Percentiles rank a stretch among this genome's conserved stretches.
Conservation (phyloP, 176 grass and related monocot genomes). For the Hyparrhenia diplandra region DNA sequence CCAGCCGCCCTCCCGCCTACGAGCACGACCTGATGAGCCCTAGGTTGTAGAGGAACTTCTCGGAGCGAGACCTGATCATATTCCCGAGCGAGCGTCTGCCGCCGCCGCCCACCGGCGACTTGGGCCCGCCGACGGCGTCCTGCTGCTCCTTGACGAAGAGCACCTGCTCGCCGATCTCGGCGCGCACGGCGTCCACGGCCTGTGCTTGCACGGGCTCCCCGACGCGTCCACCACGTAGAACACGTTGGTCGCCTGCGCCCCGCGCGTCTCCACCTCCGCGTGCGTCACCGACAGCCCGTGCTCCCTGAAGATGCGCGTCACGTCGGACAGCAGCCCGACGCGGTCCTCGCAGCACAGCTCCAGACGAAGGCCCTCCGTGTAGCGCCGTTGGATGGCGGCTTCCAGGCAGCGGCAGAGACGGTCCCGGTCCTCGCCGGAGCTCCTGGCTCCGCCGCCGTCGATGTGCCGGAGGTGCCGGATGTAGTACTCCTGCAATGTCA, state of each 20-base stretch:
- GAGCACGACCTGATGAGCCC: slow-evolving; percentile 83
- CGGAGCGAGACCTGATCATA: slow-evolving; percentile 80
- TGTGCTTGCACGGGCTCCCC: slow-evolving; percentile 49
- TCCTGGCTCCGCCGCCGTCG: slow-evolving; percentile 22
- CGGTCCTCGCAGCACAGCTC: slow-evolving; percentile 88
- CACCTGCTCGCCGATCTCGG: slow-evolving; percentile 57
- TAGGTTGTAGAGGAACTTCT: slow-evolving; percentile 87
- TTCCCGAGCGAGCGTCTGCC: slow-evolving; percentile 56
- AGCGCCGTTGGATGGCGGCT: slow-evolving; percentile 70
- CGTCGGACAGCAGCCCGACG: slow-evolving; percentile 70
- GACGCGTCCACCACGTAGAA: slow-evolving; percentile 90
- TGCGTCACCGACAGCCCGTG: slow-evolving; percentile 77
- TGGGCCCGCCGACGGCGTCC: slow-evolving; percentile 8
- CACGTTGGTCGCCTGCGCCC: slow-evolving; percentile 48
- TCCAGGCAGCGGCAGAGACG: slow-evolving; percentile 50
- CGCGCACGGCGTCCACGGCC: slow-evolving; percentile 63
- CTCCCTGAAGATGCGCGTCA: slow-evolving; percentile 84
- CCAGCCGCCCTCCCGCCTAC: background rate
- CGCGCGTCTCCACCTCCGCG: slow-evolving; percentile 65
- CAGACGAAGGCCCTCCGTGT: slow-evolving; percentile 64
- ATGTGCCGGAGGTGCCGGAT: slow-evolving; percentile 79
- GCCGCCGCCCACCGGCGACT: slow-evolving; percentile 28
- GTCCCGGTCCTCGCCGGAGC: slow-evolving; percentile 47
- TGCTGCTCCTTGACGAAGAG: slow-evolving; percentile 47
- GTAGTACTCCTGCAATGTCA: slow-evolving; percentile 64